Base-by-base conservation (phyloP, 495 filamentous ascomycete species). In the Ramalina peruviana region DNA sequence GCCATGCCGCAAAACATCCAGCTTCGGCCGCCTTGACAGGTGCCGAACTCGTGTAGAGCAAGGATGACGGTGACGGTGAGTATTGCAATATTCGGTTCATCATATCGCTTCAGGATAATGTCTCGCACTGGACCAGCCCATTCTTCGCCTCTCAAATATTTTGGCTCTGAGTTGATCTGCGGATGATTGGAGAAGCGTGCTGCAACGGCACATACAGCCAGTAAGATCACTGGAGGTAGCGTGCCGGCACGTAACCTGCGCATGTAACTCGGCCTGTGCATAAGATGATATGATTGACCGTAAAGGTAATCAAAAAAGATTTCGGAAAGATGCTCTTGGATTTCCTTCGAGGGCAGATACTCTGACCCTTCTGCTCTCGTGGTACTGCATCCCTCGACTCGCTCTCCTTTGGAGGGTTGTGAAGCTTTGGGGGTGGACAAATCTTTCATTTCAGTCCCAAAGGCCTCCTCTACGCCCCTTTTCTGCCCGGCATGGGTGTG, bases 181-280 rank as follows among this genome's bases (percentile, higher is more conserved):
- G 92, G 92, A 64, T 96, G 90, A 3, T 80, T 90, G n/a, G 92
- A 95, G 62, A 98, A 98, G 36, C 92, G 78, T 33, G 90, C 88
- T 4, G 92, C 84, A 36, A 95, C 80, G 3, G 90, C 92, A 64
- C 92, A 96, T 17, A 98, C 85, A 16, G 88, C 85, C 4, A 98
- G 75, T 44, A 93, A 79, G 9, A 98, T 65, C 38, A 96, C 90
- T 4, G 92, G 92, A 12, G 92, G 89, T 17, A 84, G 68, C 0
- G 68, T 76, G 21, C 81, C 78, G 45, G 75, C 70, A 51, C 75
- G 74, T 52, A 93, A 69, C 54, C 84, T 83, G 49, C 90, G 75
- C 81, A 96, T 94, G 62, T 87, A 98, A 57, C 88, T 96, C 17
- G 90, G 89, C 60, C 95, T 96, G 62, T 98, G 92, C 27, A 98